A percentile compares a stretch with the other conserved stretches of the same genome.
Conservation (phyloP, 179 eudicot genomes). For the Drosera spatulata region DNA sequence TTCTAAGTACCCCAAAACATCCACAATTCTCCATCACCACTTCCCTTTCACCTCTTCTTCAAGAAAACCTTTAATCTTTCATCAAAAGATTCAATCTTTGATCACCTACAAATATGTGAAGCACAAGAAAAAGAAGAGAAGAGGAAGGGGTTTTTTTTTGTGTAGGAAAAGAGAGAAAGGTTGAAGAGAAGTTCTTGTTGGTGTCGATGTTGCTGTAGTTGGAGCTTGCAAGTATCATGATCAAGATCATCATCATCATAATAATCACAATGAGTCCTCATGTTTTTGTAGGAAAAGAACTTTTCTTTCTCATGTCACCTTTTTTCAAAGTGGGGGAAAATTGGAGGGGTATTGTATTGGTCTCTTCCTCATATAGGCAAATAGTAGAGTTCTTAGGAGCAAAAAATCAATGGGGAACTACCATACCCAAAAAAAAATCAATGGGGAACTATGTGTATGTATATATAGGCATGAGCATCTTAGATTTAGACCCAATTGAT, state of each 20-base stretch:
- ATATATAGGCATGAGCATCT: too few relatives aligned
- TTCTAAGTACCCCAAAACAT: conserved; percentile 42
- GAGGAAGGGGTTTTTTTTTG: conserved; percentile 2
- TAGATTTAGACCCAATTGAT: too few relatives aligned
- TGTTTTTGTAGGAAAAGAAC: conserved; percentile 37
- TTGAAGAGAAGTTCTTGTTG: conserved; percentile 19
- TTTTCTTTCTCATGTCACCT: conserved; percentile 20
- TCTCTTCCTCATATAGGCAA: too few relatives aligned
- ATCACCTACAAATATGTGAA: conserved; percentile 7
- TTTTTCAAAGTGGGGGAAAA: conserved; percentile 7
- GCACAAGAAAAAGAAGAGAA: conserved; percentile 4
- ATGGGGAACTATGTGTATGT: too few relatives aligned
- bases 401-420: too few relatives aligned
- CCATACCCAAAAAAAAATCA: too few relatives aligned
- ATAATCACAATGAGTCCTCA: conserved; percentile 5
- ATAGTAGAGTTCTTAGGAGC: too few relatives aligned
- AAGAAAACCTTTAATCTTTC: background rate
- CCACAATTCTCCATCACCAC: conserved; percentile 69
- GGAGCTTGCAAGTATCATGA: conserved; percentile 29
- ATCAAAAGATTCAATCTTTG: background rate
- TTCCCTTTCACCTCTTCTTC: conserved; percentile 1
- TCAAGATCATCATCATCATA: conserved; percentile 42
- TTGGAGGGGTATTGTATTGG: background rate
- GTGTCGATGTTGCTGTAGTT: conserved; percentile 9
- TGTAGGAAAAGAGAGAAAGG: conserved; percentile 6